Percentiles rank a stretch among this genome's conserved stretches.
phyloP scores from a whole-genome alignment of 2,329 filamentous ascomycete genomes.

The Phoma sp. region DNA sequence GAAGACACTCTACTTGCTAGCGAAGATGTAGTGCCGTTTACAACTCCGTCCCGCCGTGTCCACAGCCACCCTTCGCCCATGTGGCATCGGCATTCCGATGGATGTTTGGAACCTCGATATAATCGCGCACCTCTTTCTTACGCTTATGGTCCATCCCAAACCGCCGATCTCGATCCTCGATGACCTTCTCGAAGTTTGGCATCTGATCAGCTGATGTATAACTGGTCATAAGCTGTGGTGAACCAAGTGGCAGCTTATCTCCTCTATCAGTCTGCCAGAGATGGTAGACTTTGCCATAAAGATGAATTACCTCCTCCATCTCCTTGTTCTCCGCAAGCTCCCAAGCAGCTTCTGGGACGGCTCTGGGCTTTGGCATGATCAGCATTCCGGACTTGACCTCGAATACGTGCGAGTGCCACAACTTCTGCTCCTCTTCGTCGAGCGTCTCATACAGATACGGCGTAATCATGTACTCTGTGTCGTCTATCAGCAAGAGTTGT shows the following conservation, averaged over 20 bases:
- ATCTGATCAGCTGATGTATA: conserved; percentile 61
- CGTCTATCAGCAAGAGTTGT: neutral
- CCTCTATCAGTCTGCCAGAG: conserved; percentile 85
- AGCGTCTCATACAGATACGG: conserved; percentile 72
- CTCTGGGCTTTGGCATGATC: conserved; percentile 71
- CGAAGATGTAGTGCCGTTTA: neutral
- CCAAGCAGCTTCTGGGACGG: conserved; percentile 69
- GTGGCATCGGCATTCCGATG: conserved; percentile 58
- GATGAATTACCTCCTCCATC: conserved; percentile 76
- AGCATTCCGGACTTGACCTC: conserved; percentile 82
- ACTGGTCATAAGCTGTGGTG: conserved; percentile 70
- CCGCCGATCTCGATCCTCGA: conserved; percentile 61
- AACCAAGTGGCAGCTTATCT: conserved; percentile 67
- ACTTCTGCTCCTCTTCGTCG: conserved; percentile 69
- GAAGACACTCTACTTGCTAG: neutral
- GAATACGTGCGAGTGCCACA: conserved; percentile 82
- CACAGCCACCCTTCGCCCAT: conserved; percentile 50
- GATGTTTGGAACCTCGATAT: conserved; percentile 60
- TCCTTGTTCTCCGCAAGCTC: conserved; percentile 78
- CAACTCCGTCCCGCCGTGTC: conserved; percentile 12
- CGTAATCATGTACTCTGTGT: conserved; percentile 80
- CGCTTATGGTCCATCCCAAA: conserved; percentile 60
- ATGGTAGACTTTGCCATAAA: conserved; percentile 88
- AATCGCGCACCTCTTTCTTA: conserved; percentile 62
- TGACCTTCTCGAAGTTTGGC: conserved; percentile 51